Base-by-base conservation (phyloP, 2,329 filamentous ascomycete genomes). In the Trichoderma endophyticum region DNA sequence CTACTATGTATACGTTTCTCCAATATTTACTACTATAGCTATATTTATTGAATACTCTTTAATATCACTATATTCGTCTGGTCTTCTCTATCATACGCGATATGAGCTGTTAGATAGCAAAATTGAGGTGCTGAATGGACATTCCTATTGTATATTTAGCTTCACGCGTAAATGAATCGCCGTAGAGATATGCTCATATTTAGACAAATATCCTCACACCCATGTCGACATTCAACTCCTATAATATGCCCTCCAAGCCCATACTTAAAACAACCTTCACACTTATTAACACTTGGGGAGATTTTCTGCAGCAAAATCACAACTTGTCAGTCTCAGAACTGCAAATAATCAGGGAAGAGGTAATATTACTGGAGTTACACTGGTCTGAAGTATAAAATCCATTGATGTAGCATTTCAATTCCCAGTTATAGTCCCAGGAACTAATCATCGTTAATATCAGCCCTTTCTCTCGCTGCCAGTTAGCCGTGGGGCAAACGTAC, bases 391-490 rank as follows among this genome's bases (percentile, higher is more conserved):
- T 66, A 36, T 66, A 66, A 34, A 8, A 66, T n/a, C 63, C 63
- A 5, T 66, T 66, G 21, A 66, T 66, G 24, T 66, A 66, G 28
- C 63, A 66, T n/a, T 66, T 66, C 21, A 66, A 36, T 36, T 24
- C 63, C 43, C 43, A 34, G 43, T 54, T 66, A 18, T 66, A 66
- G 34, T 66, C 63, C 63, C 63, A 66, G 1, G 63, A 66, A 4
- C 63, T 66, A 4, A 7, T 5, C 12, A 26, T 14, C 7, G 63
- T 54, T n/a, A 7, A 3, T 36, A 36, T 26, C 3, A 28, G 12
- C 43, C 48, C 1, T 65, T 12, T 5, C 48, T 26, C 48, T 14
- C 30, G 7, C 1, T 34, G 4, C 11, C 4, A 12, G 11, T 36
- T 36, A 30, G 26, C 4, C 14, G 24, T 12, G 15, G n/a, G 14